These are phyloP conservation scores for Musa beccarii DNA, from an alignment of 176 grass and related monocot species.

Conservation along the genomic window DNA sequence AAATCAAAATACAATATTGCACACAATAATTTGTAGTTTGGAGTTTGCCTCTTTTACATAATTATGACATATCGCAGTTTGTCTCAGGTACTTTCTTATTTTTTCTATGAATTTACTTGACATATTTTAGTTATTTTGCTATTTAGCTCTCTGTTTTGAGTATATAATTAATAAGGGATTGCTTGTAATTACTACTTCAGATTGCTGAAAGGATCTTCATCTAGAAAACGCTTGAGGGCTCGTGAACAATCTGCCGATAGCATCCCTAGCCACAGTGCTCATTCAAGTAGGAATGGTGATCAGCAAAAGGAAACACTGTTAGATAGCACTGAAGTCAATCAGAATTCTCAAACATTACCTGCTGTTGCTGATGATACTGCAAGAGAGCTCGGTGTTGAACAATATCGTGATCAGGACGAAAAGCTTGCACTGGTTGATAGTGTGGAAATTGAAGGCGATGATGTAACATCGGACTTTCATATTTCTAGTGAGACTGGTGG, in stretches of 20 bases:
- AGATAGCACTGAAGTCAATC: conserved; percentile 46
- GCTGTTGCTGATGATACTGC: conserved; percentile 30
- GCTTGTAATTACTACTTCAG: conserved; percentile 22
- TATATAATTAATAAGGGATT: background rate
- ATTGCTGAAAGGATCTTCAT: conserved; percentile 36
- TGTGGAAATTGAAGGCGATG: conserved; percentile 57
- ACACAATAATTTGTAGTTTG: background rate
- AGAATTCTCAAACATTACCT: conserved; percentile 39
- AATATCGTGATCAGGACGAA: conserved; percentile 39
- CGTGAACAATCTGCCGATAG: conserved; percentile 39
- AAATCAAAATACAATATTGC: too few relatives aligned
- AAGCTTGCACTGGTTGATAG: conserved; percentile 42
- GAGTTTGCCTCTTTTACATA: background rate
- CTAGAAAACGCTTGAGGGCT: conserved; percentile 23
- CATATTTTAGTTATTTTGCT: background rate
- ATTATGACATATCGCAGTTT: too few relatives aligned
- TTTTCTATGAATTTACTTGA: too few relatives aligned
- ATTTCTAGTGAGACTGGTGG: conserved; percentile 35
- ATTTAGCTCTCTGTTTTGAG: background rate
- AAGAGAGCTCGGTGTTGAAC: conserved; percentile 53
- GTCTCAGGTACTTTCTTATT: too few relatives aligned
- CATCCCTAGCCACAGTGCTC: conserved; percentile 28
- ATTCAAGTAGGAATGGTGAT: conserved; percentile 33
- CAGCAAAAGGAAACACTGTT: conserved; percentile 34
- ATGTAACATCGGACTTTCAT: conserved; percentile 49